phyloP scores from a whole-genome alignment of 129 eudicot genomes.

The Gnaphalium uliginosum region DNA sequence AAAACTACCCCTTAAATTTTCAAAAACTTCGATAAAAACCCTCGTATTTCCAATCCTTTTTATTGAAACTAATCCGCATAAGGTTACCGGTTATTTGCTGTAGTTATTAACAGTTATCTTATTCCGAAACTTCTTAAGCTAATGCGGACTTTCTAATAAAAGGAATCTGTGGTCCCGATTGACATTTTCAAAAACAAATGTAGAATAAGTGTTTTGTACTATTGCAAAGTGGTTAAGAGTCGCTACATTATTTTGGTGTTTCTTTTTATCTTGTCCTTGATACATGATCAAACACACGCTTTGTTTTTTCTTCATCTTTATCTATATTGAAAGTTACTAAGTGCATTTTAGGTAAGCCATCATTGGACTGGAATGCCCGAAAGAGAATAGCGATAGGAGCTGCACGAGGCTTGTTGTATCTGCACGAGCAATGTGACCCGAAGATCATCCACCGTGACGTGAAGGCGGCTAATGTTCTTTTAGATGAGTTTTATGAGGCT shows the following conservation, averaged over 20 bases:
- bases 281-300: conserved; percentile 10
- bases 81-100: background rate
- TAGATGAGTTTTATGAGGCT: conserved; percentile 78
- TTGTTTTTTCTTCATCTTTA: background rate
- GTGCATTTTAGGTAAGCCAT: conserved; percentile 60
- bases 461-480: conserved; percentile 85
- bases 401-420: conserved; percentile 79
- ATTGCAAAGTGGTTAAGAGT: conserved; percentile 30
- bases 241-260: conserved; percentile 24
- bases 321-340: background rate
- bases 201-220: conserved; percentile 29
- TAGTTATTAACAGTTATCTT: background rate
- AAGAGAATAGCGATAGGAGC: conserved; percentile 90
- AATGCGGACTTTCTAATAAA: conserved; percentile 6
- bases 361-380: conserved; percentile 87
- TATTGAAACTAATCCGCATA: background rate
- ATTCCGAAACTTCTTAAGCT: background rate
- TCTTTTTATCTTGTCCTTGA: conserved; percentile 5
- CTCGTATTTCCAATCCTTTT: background rate
- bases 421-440: conserved; percentile 98
- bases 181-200: conserved; percentile 29
- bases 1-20: background rate
- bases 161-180: conserved; percentile 12
- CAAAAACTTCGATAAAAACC: background rate
- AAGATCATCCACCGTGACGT: conserved; percentile 94